Evolutionary conservation across 208 protist species (phyloP).

Genomic region (Acanthamoeba rhysodes): DNA sequence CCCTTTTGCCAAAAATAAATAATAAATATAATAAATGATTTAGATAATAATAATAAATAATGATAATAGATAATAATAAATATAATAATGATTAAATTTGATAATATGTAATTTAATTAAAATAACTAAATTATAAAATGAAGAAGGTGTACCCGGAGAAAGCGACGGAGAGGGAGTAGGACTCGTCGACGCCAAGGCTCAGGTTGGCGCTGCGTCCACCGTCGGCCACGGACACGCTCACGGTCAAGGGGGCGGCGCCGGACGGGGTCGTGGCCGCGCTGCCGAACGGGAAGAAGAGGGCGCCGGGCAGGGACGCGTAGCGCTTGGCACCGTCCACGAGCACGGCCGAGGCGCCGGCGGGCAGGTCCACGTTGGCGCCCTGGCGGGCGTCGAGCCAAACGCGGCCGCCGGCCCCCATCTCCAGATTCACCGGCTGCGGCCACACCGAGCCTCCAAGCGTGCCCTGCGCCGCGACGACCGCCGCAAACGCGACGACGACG

Average conservation of each 20-base stretch:
- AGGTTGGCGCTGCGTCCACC: neutral
- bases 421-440: neutral
- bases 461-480: neutral
- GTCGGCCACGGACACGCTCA: neutral
- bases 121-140: too few species aligned
- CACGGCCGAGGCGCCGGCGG: neutral
- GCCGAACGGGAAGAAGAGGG: conserved; percentile 49
- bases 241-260: neutral
- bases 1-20: neutral
- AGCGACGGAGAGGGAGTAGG: conserved; percentile 25
- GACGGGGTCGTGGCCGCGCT: neutral
- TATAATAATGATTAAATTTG: too few species aligned
- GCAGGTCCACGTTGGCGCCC: neutral
- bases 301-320: neutral
- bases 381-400: neutral
- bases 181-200: conserved; percentile 1
- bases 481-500: neutral
- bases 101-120: too few species aligned
- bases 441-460: neutral
- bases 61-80: too few species aligned
- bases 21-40: too few species aligned
- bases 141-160: neutral
- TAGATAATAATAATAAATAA: too few species aligned
- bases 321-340: neutral
- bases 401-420: neutral